Base-by-base conservation (phyloP, 257 asterid species). In the Solanum commersonii region DNA sequence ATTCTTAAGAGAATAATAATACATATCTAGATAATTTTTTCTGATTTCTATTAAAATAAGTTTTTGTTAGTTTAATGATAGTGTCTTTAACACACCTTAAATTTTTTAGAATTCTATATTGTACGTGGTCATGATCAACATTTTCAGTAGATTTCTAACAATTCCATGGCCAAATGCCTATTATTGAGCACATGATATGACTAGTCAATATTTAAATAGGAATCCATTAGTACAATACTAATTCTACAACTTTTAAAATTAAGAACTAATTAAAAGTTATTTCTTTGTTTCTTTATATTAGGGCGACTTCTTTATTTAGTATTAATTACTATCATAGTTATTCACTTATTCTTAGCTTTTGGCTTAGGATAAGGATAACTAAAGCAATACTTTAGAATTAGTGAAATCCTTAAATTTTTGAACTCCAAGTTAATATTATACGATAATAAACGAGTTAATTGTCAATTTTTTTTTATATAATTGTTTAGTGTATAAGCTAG, bases 61-160 rank as follows among this genome's bases (percentile, higher is more conserved):
- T 60, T 60, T 60, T 60, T 4, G 0, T 60, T 60, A 0, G 13
- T 60, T 0, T 60, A 60, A 60, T 0, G 4, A 56, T 3, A n/a
- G 2, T 10, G 7, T n/a, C 15, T 63, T 63, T 63, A 0, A 63
- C 16, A 4, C 71, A 5, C 2, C 7, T 63, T 5, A 63, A 63
- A 10, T 1, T 63, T 63, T 63, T 5, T 13, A 63, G 3, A n/a
- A 63, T 63, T n/a, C 2, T 12, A 63, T n/a, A 4, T 0, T 0
- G 31, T 63, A 25, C 0, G 25, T 56, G 67, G 0, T n/a, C 16
- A 5, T 63, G 33, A 63, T 63, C 15, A 63, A 9, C 3, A n/a
- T 63, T 63, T n/a, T 23, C 3, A 11, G 3, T 63, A 63, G 71
- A 63, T 63, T 63, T 23, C 14, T 23, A n/a, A n/a, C 31, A 2